A percentile compares a stretch with the other conserved stretches of the same genome.
Conservation (phyloP, 2,329 filamentous ascomycete genomes). For the Exophiala viscosa region DNA sequence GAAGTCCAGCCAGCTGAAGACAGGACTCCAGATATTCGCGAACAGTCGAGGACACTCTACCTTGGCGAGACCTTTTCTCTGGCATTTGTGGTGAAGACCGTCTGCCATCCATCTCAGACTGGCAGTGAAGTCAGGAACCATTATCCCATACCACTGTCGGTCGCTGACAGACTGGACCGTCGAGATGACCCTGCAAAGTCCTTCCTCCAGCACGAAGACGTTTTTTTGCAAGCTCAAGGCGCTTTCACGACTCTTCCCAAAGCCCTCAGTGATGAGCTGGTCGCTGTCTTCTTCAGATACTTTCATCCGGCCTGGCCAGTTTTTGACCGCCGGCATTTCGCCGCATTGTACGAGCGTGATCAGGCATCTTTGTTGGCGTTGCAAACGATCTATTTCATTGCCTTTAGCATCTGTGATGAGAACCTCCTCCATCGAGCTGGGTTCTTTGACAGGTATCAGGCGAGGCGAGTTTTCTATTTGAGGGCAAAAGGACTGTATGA, state of each 20-base stretch:
- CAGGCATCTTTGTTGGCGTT: conserved; percentile 26
- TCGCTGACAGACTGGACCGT: neutral
- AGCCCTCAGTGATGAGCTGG: conserved; percentile 21
- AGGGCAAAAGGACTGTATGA: conserved; percentile 31
- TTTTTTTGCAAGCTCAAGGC: conserved; percentile 4
- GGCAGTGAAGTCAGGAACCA: neutral
- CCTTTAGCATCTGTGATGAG: conserved; percentile 26
- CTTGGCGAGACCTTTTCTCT: conserved; percentile 19
- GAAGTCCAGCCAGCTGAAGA: neutral
- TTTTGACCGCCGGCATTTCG: conserved; percentile 26
- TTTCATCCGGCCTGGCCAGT: conserved; percentile 25
- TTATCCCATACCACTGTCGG: neutral
- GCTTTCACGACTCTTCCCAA: conserved; percentile 24
- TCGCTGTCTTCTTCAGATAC: conserved; percentile 27
- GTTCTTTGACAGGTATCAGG: conserved; percentile 26
- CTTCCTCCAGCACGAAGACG: neutral
- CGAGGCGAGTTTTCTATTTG: conserved; percentile 29
- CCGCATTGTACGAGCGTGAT: conserved; percentile 11
- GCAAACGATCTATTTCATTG: conserved; percentile 28
- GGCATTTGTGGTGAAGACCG: conserved; percentile 18
- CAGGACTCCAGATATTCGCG: neutral
- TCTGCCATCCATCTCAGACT: conserved; percentile 13
- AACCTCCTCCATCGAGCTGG: conserved; percentile 24
- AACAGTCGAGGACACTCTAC: conserved; percentile 2
- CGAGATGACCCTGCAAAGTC: neutral